phyloP scores from a whole-genome alignment of 495 filamentous ascomycete species.

The Cercophora sp. region DNA sequence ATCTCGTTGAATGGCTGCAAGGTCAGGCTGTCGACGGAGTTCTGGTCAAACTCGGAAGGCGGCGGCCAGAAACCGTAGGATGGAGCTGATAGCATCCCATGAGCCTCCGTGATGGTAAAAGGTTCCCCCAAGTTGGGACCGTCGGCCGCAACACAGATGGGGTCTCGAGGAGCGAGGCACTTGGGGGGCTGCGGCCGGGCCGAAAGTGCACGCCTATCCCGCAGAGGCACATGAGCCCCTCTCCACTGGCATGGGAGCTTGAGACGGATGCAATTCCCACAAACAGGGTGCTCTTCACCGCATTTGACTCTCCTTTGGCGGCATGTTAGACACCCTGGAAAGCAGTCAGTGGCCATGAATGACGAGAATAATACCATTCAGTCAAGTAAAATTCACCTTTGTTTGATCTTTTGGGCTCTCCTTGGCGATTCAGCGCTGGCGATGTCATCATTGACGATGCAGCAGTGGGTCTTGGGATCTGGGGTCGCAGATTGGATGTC shows the following conservation, averaged over 20 bases:
- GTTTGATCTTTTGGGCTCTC: not conserved
- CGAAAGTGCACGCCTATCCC: not conserved
- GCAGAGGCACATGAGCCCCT: not conserved
- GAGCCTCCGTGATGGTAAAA: not conserved
- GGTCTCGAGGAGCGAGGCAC: not conserved
- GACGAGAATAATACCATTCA: too few species aligned
- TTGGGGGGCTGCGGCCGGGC: conserved; percentile 1
- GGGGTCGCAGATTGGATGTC: not conserved
- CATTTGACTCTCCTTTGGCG: conserved; percentile 16
- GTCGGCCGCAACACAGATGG: not conserved
- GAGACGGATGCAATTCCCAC: conserved; percentile 9
- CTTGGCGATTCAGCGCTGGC: not conserved
- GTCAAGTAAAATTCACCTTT: too few species aligned
- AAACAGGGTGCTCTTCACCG: conserved; percentile 11
- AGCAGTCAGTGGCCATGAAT: not conserved
- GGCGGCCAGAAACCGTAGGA: not conserved
- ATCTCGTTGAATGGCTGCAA: not conserved
- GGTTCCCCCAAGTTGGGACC: not conserved
- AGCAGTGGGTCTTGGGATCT: not conserved
- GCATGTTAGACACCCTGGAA: conserved; percentile 19
- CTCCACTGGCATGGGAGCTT: conserved; percentile 2
- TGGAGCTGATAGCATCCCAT: not conserved
- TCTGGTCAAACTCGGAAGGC: not conserved
- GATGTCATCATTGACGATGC: not conserved
- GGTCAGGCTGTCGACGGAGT: not conserved